phyloP scores from a whole-genome alignment of 1,284 basidiomycete genomes.

The Cronartium quercuum region DNA sequence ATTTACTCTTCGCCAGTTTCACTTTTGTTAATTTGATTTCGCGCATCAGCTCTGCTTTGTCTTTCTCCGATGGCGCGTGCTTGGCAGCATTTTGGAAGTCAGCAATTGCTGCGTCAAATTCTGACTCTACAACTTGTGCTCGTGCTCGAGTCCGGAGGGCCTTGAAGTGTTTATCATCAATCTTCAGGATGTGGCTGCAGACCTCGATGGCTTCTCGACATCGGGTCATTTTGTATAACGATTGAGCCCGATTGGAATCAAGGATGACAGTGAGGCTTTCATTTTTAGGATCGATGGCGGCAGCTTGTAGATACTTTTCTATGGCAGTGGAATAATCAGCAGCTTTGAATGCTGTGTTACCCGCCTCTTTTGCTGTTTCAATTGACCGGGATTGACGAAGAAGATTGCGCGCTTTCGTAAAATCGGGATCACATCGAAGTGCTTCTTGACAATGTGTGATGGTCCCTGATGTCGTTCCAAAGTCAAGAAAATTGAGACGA shows the following conservation, averaged over 20 bases:
- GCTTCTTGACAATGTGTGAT: slow-evolving; percentile 67
- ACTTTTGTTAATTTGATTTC: slow-evolving; percentile 18
- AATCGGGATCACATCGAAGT: slow-evolving; percentile 70
- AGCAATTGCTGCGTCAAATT: slow-evolving; percentile 1
- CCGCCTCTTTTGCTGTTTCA: slow-evolving; percentile 74
- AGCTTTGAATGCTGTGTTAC: slow-evolving; percentile 69
- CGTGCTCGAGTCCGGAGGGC: slow-evolving; percentile 21
- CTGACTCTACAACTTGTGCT: neutral
- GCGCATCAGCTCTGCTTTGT: slow-evolving; percentile 7
- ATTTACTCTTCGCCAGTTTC: slow-evolving; percentile 8
- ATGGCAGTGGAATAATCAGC: slow-evolving; percentile 61
- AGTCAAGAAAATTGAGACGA: slow-evolving; percentile 68
- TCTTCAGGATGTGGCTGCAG: slow-evolving; percentile 16
- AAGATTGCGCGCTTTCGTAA: slow-evolving; percentile 62
- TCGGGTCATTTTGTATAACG: neutral
- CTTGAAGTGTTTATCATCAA: slow-evolving; percentile 22
- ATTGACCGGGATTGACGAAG: slow-evolving; percentile 71
- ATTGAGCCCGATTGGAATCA: slow-evolving; percentile 25
- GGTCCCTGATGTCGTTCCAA: slow-evolving; percentile 63
- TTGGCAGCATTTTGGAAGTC: slow-evolving; percentile 16
- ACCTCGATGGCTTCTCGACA: neutral
- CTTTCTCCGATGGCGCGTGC: slow-evolving; percentile 12
- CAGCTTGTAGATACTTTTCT: slow-evolving; percentile 62
- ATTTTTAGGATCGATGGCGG: slow-evolving; percentile 9
- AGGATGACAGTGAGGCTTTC: neutral